Base-by-base conservation (phyloP, 148 eudicot species). In the Camellia sinensis region DNA sequence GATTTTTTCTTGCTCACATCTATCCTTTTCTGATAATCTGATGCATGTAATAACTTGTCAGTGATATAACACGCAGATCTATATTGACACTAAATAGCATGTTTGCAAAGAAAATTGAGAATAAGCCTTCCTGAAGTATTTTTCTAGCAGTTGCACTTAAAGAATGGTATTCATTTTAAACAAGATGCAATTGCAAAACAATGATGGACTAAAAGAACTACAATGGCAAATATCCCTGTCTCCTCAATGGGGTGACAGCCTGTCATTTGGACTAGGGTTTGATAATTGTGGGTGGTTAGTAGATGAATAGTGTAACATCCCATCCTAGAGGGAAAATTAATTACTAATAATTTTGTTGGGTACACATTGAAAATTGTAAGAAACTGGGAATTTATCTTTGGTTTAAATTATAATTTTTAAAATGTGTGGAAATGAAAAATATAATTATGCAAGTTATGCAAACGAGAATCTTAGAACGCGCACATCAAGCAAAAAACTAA, bases 1-100 rank as follows among this genome's bases (percentile, higher is more conserved):
- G 82, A 85, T 82, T 89, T 92, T 81, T 85, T 86, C 91, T 90
- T 90, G 91, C 94, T 88, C 43, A 82, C 75, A 69, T 87, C 89
- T 78, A 90, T 87, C 87, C 87, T 92, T 69, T 89, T 86, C 81
- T 88, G 86, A 86, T 88, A 92, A 69, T 92, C 99, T 96, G 85
- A 62, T 29, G 46, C 19, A 63, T 59, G 29, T 37, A 73, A 67
- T 17, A 74, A 82, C 44, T 50, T 18, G 43, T 71, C 44, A 75
- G 37, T 7, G 19, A 63, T 45, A 40, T 67, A 14, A 18, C 17
- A 40, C 2, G 2, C 77, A 77, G 48, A 74, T 60, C 15, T 73
- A 59, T 7, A 67, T 19, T 2, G 66, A 74, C 54, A 62, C 71
- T 19, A 53, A 75, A 29, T 44, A 74, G 7, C n/a, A 46, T 15